A percentile compares a stretch with the other conserved stretches of the same genome.
These are phyloP conservation scores for Boletus edulis DNA, from an alignment of 768 basidiomycete species.

Conservation along the genomic window DNA sequence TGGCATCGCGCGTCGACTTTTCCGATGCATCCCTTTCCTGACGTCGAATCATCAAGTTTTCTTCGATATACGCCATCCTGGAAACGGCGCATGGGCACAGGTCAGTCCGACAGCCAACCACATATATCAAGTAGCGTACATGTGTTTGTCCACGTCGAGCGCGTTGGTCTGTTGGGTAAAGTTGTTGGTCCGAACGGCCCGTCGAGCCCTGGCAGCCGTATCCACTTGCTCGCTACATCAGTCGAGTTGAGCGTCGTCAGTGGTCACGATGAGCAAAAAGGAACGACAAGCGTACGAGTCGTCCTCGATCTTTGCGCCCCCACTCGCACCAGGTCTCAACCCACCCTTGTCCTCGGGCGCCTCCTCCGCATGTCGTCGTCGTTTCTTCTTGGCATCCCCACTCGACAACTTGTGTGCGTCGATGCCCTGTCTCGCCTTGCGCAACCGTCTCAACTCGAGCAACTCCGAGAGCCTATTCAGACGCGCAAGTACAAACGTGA, in stretches of 20 bases:
- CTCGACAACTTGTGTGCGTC: constrained; percentile 81
- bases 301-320: constrained; percentile 34
- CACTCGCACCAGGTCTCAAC: constrained; percentile 40
- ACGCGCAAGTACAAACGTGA: too few species aligned
- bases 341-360: constrained; percentile 51
- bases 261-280: background rate
- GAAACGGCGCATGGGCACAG: too few species aligned
- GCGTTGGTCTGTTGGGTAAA: constrained; percentile 97
- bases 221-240: constrained; percentile 55
- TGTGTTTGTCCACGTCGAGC: constrained; percentile 97
- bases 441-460: constrained; percentile 77
- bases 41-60: constrained; percentile 79
- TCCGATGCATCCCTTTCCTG: constrained; percentile 50
- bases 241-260: background rate
- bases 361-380: constrained; percentile 47
- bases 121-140: constrained; percentile 48
- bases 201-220: constrained; percentile 66
- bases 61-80: constrained; percentile 97
- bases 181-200: constrained; percentile 80
- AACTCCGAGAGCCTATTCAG: constrained; percentile 69
- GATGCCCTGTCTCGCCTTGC: constrained; percentile 75
- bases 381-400: constrained; percentile 76
- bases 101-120: too few species aligned
- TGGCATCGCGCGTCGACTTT: constrained; percentile 44
- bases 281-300: constrained; percentile 42